phyloP scores from a whole-genome alignment of 2,329 filamentous ascomycete species.

The Akanthomyces uredinophilus region DNA sequence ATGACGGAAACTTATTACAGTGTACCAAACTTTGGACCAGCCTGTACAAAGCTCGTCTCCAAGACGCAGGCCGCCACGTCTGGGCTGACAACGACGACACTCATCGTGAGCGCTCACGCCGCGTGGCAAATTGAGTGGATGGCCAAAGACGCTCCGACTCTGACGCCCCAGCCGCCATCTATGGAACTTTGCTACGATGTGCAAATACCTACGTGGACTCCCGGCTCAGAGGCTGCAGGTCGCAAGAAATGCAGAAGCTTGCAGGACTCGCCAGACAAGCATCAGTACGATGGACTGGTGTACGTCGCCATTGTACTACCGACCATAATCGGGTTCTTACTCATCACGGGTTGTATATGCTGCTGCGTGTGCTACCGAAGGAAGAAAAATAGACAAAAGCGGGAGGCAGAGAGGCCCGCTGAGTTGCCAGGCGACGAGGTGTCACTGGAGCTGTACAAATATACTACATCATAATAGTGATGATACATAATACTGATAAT shows the following conservation, averaged over 20 bases:
- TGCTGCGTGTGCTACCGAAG: conserved; percentile 8
- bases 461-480: not conserved
- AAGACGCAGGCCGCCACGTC: not conserved
- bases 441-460: not conserved
- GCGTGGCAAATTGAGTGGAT: conserved; percentile 4
- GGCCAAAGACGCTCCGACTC: not conserved
- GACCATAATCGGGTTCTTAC: not conserved
- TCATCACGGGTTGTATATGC: not conserved
- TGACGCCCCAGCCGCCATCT: conserved; percentile 3
- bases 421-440: not conserved
- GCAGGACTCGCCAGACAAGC: not conserved
- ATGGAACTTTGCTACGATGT: conserved; percentile 1
- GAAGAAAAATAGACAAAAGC: not conserved
- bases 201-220: conserved; percentile 5
- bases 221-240: not conserved
- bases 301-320: conserved; percentile 2
- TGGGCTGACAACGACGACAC: not conserved
- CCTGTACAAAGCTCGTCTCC: conserved; percentile 7
- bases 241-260: not conserved
- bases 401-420: not conserved
- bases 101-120: not conserved
- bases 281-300: not conserved
- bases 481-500: not conserved
- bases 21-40: conserved; percentile 1
- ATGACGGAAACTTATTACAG: not conserved